Evolutionary conservation across 805 yeast species (phyloP).

Genomic region (Metschnikowia shivogae): DNA sequence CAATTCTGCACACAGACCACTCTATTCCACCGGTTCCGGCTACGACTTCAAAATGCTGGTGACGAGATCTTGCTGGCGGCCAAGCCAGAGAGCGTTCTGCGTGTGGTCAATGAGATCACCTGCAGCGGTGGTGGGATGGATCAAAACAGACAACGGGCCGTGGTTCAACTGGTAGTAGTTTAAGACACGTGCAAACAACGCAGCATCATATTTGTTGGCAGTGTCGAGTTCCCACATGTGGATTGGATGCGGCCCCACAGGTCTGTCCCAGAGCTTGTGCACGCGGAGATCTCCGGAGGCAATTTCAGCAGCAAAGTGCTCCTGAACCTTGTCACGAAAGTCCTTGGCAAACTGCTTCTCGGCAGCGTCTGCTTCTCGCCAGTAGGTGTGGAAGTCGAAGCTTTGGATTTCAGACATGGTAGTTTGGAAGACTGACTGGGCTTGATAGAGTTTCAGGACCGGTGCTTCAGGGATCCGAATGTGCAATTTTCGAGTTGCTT

Average conservation of each 20-base stretch:
- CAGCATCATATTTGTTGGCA: conserved; percentile 31
- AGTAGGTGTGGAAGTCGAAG: conserved; percentile 57
- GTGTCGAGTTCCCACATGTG: conserved; percentile 57
- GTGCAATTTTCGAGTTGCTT: too few relatives aligned
- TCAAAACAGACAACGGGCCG: conserved; percentile 47
- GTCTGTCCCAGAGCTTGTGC: conserved; percentile 42
- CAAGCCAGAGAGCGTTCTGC: conserved; percentile 54
- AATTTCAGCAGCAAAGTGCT: conserved; percentile 42
- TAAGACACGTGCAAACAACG: conserved; percentile 40
- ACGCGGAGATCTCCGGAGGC: conserved; percentile 39
- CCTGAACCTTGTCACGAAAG: conserved; percentile 37
- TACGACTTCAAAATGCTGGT: conserved; percentile 1
- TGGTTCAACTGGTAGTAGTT: conserved; percentile 53
- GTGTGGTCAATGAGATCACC: conserved; percentile 50
- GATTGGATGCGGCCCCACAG: conserved; percentile 57
- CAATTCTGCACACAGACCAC: too few relatives aligned
- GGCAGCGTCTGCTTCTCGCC: conserved; percentile 30
- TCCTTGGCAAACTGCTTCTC: conserved; percentile 33
- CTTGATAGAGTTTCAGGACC: too few relatives aligned
- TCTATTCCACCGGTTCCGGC: too few relatives aligned
- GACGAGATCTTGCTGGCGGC: conserved; percentile 32
- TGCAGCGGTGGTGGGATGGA: conserved; percentile 47
- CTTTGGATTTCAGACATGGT: conserved; percentile 9
- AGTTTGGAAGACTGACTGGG: background rate
- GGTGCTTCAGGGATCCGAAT: too few relatives aligned